phyloP scores from a whole-genome alignment of 495 filamentous ascomycete species.

The Saxophila tyrrhenica region DNA sequence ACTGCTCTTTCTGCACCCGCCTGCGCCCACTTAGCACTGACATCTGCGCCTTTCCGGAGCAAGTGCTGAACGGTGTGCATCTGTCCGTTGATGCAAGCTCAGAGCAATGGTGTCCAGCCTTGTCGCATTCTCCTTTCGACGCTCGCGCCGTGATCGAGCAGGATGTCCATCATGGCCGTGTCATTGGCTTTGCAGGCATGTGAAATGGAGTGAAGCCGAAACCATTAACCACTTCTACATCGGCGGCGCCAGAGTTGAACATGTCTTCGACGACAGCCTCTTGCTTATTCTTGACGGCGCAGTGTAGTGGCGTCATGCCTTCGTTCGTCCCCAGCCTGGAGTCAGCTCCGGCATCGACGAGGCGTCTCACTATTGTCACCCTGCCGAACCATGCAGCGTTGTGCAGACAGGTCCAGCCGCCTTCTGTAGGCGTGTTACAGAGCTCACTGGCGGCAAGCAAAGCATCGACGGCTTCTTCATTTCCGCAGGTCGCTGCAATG shows the following conservation, averaged over 20 bases:
- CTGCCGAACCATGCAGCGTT: neutral
- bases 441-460: neutral
- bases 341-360: neutral
- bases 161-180: neutral
- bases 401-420: neutral
- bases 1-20: neutral
- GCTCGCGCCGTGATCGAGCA: neutral
- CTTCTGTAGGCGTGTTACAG: neutral
- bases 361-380: neutral
- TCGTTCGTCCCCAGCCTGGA: neutral
- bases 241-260: neutral
- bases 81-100: neutral
- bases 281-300: neutral
- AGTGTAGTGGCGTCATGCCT: neutral
- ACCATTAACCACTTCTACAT: neutral
- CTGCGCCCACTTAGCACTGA: neutral
- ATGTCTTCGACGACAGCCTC: neutral
- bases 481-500: neutral
- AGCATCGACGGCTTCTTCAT: neutral
- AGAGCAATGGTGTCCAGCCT: neutral
- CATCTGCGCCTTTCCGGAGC: neutral
- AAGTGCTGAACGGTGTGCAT: neutral
- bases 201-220: neutral
- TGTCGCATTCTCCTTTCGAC: neutral
- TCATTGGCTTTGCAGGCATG: neutral